Percentiles rank a stretch among this genome's conserved stretches.
phyloP scores from a whole-genome alignment of 371 early-diverging fungal genomes.

The Umbelopsis sp. region DNA sequence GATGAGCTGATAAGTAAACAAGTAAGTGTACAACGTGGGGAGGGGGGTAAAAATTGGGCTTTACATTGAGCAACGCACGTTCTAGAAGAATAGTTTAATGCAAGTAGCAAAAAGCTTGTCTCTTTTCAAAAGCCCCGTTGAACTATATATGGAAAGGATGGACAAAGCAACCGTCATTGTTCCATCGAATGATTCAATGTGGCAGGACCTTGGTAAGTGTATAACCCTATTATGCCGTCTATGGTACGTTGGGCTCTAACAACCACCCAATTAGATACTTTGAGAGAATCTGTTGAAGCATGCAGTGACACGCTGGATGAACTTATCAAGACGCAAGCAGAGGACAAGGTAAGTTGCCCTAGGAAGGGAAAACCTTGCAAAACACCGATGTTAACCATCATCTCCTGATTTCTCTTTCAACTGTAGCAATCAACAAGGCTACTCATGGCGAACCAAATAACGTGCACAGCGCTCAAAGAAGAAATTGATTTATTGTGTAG shows the following conservation, averaged over 20 bases:
- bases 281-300: neutral
- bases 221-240: too few species aligned
- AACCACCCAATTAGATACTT: neutral
- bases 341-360: neutral
- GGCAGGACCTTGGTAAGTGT: neutral
- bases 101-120: neutral
- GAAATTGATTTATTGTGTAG: constrained; percentile 12
- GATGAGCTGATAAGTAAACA: neutral
- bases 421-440: neutral
- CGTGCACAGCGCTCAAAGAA: neutral
- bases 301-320: neutral
- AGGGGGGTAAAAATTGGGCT: neutral
- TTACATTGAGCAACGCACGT: neutral
- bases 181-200: neutral
- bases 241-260: too few species aligned
- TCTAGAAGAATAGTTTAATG: neutral
- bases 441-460: neutral
- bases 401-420: too few species aligned
- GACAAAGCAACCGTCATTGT: constrained; percentile 9
- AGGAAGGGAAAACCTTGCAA: neutral
- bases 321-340: neutral
- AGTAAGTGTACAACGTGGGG: neutral
- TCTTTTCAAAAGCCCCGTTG: neutral
- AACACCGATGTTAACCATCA: neutral
- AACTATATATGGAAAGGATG: constrained; percentile 17